A percentile compares a stretch with the other conserved stretches of the same genome.
phyloP scores from a whole-genome alignment of 164 flowering plant species.

The Umbellularia californica region DNA sequence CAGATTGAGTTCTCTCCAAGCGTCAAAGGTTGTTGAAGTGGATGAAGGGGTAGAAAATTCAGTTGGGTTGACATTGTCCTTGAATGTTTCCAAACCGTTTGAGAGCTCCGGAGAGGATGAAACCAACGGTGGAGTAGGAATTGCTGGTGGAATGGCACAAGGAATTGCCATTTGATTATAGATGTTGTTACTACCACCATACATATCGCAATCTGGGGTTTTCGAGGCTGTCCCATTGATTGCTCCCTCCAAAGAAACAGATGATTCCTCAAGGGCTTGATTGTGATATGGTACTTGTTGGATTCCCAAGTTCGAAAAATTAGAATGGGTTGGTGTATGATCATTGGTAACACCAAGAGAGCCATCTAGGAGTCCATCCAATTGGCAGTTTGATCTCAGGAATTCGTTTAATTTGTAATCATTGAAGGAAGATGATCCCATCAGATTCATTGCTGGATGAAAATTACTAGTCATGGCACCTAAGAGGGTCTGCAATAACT shows the following conservation, averaged over 20 bases:
- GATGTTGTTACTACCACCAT: not conserved
- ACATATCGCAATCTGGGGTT: not conserved
- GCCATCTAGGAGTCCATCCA: constrained; percentile 2
- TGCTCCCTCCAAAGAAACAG: not conserved
- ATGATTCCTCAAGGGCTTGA: not conserved
- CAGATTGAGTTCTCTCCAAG: constrained; percentile 37
- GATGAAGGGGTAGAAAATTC: constrained; percentile 20
- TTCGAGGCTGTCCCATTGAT: not conserved
- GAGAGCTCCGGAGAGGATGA: constrained; percentile 21
- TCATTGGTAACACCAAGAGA: not conserved
- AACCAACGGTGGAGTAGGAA: constrained; percentile 14
- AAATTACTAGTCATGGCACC: constrained; percentile 25
- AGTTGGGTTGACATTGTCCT: constrained; percentile 16
- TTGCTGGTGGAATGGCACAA: not conserved
- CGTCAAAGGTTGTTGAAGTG: constrained; percentile 32
- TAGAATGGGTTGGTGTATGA: not conserved
- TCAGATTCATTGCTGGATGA: constrained; percentile 12
- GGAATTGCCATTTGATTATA: not conserved
- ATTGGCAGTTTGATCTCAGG: not conserved
- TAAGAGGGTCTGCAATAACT: constrained; percentile 37
- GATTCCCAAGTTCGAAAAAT: constrained; percentile 1
- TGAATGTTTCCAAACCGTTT: constrained; percentile 12
- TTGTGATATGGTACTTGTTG: not conserved
- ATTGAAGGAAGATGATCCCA: constrained; percentile 7
- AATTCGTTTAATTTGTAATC: constrained; percentile 8